Conservation (phyloP, 441 rosid genomes). For the Corymbia calophylla region DNA sequence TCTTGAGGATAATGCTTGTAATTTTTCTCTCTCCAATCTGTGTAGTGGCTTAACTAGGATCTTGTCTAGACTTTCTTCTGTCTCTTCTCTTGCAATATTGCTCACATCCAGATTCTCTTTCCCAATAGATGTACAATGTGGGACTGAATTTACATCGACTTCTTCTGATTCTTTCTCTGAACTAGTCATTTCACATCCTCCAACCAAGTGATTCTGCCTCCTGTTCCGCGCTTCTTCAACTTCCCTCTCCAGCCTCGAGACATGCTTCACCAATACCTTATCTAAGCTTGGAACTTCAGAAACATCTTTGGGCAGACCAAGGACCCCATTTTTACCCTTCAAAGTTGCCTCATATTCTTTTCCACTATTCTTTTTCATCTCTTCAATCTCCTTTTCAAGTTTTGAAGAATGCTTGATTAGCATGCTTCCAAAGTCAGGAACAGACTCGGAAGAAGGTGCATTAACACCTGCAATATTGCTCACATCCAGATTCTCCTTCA, state of each 20-base stretch:
- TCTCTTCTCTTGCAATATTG: slow-evolving; percentile 12
- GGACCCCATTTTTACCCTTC: slow-evolving; percentile 18
- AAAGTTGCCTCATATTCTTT: slow-evolving; percentile 17
- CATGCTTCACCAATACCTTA: slow-evolving; percentile 47
- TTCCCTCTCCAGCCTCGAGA: slow-evolving; percentile 59
- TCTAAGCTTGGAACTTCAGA: slow-evolving; percentile 39
- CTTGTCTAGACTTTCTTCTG: slow-evolving; percentile 43
- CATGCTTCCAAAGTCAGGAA: slow-evolving; percentile 41
- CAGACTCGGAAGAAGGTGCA: slow-evolving; percentile 13
- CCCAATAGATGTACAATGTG: not conserved
- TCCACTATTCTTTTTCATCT: slow-evolving; percentile 20
- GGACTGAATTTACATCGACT: not conserved
- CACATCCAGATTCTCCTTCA: slow-evolving; percentile 37
- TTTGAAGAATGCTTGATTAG: slow-evolving; percentile 33
- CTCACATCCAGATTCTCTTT: slow-evolving; percentile 52
- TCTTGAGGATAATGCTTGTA: slow-evolving; percentile 20
- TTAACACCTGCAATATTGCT: slow-evolving; percentile 1
- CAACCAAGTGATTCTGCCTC: slow-evolving; percentile 10
- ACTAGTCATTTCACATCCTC: not conserved
- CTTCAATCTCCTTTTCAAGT: slow-evolving; percentile 36
- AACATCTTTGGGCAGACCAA: slow-evolving; percentile 9
- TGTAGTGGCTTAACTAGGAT: slow-evolving; percentile 53
- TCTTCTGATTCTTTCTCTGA: not conserved
- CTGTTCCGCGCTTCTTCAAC: slow-evolving; percentile 48
- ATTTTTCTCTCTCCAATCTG: slow-evolving; percentile 44